These are phyloP conservation scores for Neoboletus brunneissimus DNA, from an alignment of 768 basidiomycete genomes.

Conservation along the genomic window DNA sequence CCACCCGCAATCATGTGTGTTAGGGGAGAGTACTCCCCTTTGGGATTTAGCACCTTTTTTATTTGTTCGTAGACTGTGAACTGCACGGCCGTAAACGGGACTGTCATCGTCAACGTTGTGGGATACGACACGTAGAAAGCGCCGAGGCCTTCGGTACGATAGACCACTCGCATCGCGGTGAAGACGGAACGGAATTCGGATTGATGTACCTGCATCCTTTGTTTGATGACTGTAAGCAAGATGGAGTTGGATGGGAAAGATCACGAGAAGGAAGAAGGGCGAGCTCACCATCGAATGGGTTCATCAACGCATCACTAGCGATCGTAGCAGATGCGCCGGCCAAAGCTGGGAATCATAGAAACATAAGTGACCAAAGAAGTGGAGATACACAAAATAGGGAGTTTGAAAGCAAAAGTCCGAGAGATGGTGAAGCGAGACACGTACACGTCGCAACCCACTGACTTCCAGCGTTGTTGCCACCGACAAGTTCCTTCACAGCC, in stretches of 20 bases:
- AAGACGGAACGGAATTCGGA: conserved; percentile 87
- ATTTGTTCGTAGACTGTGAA: conserved; percentile 95
- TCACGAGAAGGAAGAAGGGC: neutral
- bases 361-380: conserved; percentile 10
- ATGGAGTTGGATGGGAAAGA: conserved; percentile 12
- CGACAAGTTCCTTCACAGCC: conserved; percentile 87
- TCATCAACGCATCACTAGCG: conserved; percentile 97
- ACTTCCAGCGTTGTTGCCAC: conserved; percentile 73
- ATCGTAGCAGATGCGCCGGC: conserved; percentile 95
- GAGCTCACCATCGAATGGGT: conserved; percentile 93
- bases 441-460: conserved; percentile 88
- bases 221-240: conserved; percentile 84
- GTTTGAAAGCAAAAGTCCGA: neutral
- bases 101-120: conserved; percentile 93
- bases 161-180: conserved; percentile 83
- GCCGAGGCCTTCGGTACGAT: conserved; percentile 75
- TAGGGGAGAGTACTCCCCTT: conserved; percentile 83
- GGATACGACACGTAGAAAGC: conserved; percentile 99
- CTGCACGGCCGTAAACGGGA: conserved; percentile 98
- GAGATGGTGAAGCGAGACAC: conserved; percentile 30
- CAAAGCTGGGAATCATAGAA: conserved; percentile 51
- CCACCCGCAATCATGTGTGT: conserved; percentile 93
- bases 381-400: neutral
- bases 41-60: conserved; percentile 83
- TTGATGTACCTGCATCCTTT: conserved; percentile 97